A percentile compares a stretch with the other conserved stretches of the same genome.
Evolutionary conservation across 2,329 filamentous ascomycete genomes (phyloP).

Genomic region (Gaeumannomyces sp.): DNA sequence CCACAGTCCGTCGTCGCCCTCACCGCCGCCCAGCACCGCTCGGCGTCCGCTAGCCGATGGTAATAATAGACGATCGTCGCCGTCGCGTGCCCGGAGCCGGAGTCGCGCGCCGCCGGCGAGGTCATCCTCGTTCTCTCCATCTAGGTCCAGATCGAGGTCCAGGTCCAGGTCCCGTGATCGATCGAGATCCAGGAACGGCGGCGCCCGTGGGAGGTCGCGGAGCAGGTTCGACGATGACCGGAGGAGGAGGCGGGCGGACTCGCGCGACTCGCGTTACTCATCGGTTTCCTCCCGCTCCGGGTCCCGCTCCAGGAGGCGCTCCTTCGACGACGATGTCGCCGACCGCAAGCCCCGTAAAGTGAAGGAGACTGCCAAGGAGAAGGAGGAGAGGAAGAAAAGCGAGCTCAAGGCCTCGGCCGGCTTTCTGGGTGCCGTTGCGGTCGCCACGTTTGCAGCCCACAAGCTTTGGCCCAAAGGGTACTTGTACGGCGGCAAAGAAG

Average conservation of each 20-base stretch:
- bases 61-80: not conserved
- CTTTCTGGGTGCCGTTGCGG: constrained; percentile 32
- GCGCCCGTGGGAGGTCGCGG: not conserved
- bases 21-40: constrained; percentile 2
- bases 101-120: not conserved
- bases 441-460: constrained; percentile 29
- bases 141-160: not conserved
- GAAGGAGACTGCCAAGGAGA: constrained; percentile 9
- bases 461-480: constrained; percentile 33
- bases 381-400: constrained; percentile 14
- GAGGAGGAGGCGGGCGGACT: constrained; percentile 2
- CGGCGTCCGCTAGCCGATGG: not conserved
- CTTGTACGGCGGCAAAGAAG: constrained; percentile 31
- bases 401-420: constrained; percentile 28
- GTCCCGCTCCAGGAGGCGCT: constrained; percentile 2
- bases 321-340: not conserved
- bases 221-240: not conserved
- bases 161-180: not conserved
- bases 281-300: not conserved
- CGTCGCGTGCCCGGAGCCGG: not conserved
- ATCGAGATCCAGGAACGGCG: not conserved
- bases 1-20: constrained; percentile 5
- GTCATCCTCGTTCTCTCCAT: not conserved
- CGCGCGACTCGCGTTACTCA: not conserved
- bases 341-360: not conserved